These are phyloP conservation scores for Piper longum DNA, from an alignment of 164 flowering plant genomes.

Conservation along the genomic window DNA sequence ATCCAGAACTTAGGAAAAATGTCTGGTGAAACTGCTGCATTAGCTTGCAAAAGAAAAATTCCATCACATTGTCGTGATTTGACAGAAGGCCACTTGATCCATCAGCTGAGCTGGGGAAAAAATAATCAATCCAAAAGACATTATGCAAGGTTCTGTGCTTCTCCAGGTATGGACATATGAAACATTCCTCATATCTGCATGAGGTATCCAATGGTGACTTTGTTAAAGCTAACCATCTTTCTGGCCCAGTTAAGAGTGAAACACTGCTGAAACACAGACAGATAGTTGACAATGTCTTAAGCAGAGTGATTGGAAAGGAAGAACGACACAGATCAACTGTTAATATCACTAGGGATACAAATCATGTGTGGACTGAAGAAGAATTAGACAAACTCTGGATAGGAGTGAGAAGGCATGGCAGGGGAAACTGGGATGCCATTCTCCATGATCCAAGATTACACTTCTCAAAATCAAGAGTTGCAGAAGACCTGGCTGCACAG, in stretches of 20 bases:
- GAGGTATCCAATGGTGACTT: conserved; percentile 2
- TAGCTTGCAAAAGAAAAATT: conserved; percentile 7
- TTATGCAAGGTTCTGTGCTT: background rate
- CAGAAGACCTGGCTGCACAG: conserved; percentile 36
- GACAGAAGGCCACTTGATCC: conserved; percentile 4
- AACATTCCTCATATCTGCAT: background rate
- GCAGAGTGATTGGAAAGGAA: conserved; percentile 17
- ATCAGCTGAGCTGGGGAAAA: background rate
- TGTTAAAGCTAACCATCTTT: conserved; percentile 6
- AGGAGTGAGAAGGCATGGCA: conserved; percentile 63
- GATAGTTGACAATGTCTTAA: conserved; percentile 35
- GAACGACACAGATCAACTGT: conserved; percentile 13
- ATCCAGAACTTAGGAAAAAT: conserved; percentile 13
- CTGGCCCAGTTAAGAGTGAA: conserved; percentile 12
- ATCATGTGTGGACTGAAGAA: conserved; percentile 43
- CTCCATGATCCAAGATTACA: conserved; percentile 41
- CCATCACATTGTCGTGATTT: conserved; percentile 3
- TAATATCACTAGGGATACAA: conserved; percentile 6
- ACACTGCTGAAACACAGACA: conserved; percentile 21
- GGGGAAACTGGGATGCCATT: conserved; percentile 48
- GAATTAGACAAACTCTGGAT: conserved; percentile 66
- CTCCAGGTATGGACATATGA: conserved; percentile 4
- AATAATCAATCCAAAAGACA: conserved; percentile 3
- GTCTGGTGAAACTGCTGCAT: conserved; percentile 4
- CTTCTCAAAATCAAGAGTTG: conserved; percentile 31